Evolutionary conservation across 1,284 basidiomycete genomes (phyloP).

Genomic region (Leccinum fuscescens): DNA sequence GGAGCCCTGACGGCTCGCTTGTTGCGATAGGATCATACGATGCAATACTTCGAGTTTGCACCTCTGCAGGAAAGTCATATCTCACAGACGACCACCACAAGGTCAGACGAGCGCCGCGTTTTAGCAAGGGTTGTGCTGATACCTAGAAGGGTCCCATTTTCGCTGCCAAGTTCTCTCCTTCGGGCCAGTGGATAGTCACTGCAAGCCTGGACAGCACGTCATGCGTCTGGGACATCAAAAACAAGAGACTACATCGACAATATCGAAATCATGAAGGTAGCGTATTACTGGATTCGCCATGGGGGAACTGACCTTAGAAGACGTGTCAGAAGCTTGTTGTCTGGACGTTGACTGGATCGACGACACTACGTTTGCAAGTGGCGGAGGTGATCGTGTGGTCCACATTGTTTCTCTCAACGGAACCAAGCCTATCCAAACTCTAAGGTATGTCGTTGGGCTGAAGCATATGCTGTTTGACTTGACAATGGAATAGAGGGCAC

Average conservation of each 20-base stretch:
- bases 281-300: conserved; percentile 14
- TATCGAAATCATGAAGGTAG: conserved; percentile 66
- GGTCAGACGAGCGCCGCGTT: conserved; percentile 40
- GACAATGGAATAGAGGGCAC: conserved; percentile 56
- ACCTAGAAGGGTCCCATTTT: conserved; percentile 69
- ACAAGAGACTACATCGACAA: conserved; percentile 58
- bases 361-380: conserved; percentile 69
- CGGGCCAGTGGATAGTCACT: conserved; percentile 66
- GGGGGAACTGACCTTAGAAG: conserved; percentile 13
- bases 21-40: conserved; percentile 77
- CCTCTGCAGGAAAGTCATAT: conserved; percentile 54
- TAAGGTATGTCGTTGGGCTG: conserved; percentile 45
- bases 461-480: conserved; percentile 1
- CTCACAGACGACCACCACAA: conserved; percentile 61
- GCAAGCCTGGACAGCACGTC: conserved; percentile 74
- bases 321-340: conserved; percentile 54
- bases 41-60: conserved; percentile 63
- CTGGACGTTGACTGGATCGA: conserved; percentile 81
- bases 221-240: conserved; percentile 75
- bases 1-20: conserved; percentile 70
- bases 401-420: conserved; percentile 57
- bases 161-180: conserved; percentile 67
- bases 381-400: conserved; percentile 68
- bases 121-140: conserved; percentile 13
- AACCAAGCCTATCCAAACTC: conserved; percentile 50